phyloP scores from a whole-genome alignment of 2,329 filamentous ascomycete species.

The Celoporthe dispersa region DNA sequence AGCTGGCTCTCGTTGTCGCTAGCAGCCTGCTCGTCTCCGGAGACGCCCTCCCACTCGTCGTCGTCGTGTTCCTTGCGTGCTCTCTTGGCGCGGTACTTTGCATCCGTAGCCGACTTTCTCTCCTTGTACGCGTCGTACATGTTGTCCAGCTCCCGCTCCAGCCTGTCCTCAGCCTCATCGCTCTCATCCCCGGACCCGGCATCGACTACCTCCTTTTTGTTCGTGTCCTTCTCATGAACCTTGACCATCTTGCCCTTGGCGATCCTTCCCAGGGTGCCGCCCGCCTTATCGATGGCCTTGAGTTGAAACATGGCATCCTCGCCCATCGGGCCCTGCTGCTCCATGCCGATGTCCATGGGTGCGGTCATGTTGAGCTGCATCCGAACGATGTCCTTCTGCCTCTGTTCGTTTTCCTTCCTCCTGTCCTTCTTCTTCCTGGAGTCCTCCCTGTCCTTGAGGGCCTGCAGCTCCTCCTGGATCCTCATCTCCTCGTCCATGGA shows the following conservation, averaged over 20 bases:
- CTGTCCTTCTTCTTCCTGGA: slow-evolving; percentile 81
- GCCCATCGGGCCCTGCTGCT: slow-evolving; percentile 78
- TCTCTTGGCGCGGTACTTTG: slow-evolving; percentile 90
- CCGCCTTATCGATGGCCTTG: slow-evolving; percentile 76
- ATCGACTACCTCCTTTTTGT: slow-evolving; percentile 64
- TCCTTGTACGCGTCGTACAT: slow-evolving; percentile 89
- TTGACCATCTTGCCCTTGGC: slow-evolving; percentile 79
- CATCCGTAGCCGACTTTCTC: slow-evolving; percentile 76
- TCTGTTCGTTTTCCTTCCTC: slow-evolving; percentile 88
- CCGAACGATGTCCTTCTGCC: slow-evolving; percentile 91
- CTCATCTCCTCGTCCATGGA: slow-evolving; percentile 93
- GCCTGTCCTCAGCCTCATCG: slow-evolving; percentile 78
- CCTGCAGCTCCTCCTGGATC: slow-evolving; percentile 85
- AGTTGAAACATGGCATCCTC: slow-evolving; percentile 86
- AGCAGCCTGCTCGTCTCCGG: slow-evolving; percentile 62
- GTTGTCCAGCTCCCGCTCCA: slow-evolving; percentile 83
- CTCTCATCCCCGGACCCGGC: slow-evolving; percentile 64
- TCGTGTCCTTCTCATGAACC: slow-evolving; percentile 59
- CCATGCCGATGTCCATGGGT: slow-evolving; percentile 93
- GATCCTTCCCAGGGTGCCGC: slow-evolving; percentile 68
- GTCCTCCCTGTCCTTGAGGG: slow-evolving; percentile 77
- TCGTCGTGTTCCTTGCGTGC: slow-evolving; percentile 80
- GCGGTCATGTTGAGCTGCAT: slow-evolving; percentile 98
- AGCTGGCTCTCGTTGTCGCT: slow-evolving; percentile 62
- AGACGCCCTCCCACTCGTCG: slow-evolving; percentile 92